Base-by-base conservation (phyloP, 768 basidiomycete genomes). In the Agrocybe praecox region DNA sequence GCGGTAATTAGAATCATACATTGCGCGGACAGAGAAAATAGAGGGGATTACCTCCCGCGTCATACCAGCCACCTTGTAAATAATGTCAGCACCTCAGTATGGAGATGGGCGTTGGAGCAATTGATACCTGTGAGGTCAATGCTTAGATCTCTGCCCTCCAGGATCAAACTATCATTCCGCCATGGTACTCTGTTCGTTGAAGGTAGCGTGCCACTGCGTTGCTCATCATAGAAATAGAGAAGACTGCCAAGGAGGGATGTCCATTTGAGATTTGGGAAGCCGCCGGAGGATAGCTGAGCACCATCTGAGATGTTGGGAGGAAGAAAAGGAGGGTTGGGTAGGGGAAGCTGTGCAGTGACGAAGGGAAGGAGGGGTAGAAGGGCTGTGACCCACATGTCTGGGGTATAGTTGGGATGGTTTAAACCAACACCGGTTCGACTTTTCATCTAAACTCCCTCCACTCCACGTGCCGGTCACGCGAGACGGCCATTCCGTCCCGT, bases 181-280 rank as follows among this genome's bases (percentile, higher is more conserved):
- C 96, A 98, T 22, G 82, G 67, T 2, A 96, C 92, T 40, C 95
- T 82, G 58, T 91, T 92, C 4, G 76, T 76, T 12, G 73, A 64
- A 0, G 88, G 82, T 15, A 96, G 79, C 43, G 78, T 77, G 15
- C 95, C 95, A 52, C 90, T 91, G 18, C 95, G 80, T 66, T 97
- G 95, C 1, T 88, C 94, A 59, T 97, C 95, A 66, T 95, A 97
- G 71, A 96, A 96, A 67, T 86, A 96, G 23, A 96, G 68, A 23
- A 89, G 70, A 68, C 89, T 86, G 3, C 94, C 95, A 0, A 96
- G 81, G 2, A 96, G 70, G 48, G 78, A 88, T 6, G 87, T 81
- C 93, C 94, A 96, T 68, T 94, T 91, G 2, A 82, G 64, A 67
- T 94, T 94, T 42, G 90, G 86, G 58, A 67, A 68, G 53, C 65